Conservation (phyloP, 768 basidiomycete genomes). For the Saitozyma sp. region DNA sequence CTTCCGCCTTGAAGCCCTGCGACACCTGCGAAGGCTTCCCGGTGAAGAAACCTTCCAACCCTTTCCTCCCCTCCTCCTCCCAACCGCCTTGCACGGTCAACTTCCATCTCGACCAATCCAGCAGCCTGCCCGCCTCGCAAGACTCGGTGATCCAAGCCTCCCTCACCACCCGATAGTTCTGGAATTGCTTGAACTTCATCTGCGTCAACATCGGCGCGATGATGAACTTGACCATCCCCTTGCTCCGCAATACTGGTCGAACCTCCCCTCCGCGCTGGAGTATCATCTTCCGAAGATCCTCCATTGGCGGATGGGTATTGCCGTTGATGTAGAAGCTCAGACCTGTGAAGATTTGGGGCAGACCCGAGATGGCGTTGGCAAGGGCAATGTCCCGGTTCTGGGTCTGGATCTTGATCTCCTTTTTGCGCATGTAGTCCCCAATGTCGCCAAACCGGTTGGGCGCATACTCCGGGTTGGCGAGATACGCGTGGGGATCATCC, state of each 20-base stretch:
- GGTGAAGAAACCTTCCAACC: constrained; percentile 39
- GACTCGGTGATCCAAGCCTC: constrained; percentile 89
- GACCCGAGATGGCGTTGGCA: constrained; percentile 27
- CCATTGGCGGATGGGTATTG: constrained; percentile 80
- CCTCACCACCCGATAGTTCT: constrained; percentile 81
- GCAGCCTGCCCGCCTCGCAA: constrained; percentile 63
- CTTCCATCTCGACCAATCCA: constrained; percentile 76
- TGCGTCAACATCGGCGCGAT: constrained; percentile 88
- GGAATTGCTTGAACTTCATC: constrained; percentile 83
- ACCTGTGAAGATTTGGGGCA: constrained; percentile 67
- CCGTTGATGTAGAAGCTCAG: constrained; percentile 90
- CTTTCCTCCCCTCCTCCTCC: constrained; percentile 41
- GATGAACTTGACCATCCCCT: constrained; percentile 56
- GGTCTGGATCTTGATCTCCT: constrained; percentile 74
- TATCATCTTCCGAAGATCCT: constrained; percentile 77
- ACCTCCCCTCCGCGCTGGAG: constrained; percentile 75
- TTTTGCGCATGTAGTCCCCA: constrained; percentile 85
- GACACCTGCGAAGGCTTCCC: constrained; percentile 10
- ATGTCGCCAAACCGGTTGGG: constrained; percentile 77
- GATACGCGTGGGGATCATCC: constrained; percentile 36
- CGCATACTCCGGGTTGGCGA: constrained; percentile 60
- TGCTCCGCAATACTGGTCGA: constrained; percentile 57
- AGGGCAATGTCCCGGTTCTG: constrained; percentile 52
- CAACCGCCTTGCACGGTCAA: constrained; percentile 46
- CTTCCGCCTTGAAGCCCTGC: constrained; percentile 5